Evolutionary conservation across 2,329 filamentous ascomycete genomes (phyloP), one percentile per base, ranked within the genome.

Genomic region (Pyrenophora teres): DNA sequence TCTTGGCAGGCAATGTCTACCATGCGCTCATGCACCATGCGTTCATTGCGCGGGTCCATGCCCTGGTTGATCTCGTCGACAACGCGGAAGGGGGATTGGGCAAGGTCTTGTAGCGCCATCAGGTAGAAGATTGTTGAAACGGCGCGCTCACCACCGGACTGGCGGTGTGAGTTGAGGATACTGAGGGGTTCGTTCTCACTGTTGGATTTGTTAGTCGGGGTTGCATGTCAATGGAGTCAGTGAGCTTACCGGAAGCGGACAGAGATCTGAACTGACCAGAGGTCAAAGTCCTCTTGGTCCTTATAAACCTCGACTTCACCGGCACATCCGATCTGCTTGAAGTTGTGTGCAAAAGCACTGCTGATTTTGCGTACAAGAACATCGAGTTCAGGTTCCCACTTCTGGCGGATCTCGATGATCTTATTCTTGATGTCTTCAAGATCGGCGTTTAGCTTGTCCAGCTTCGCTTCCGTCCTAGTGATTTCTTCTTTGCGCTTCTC

Each of bases 41-140:
- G 89, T 76, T 99, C 94, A 75, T 99, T 99, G 66, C 94, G 87
- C 37, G 93, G 94, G 73, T 99, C 94, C 94, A 99, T 99, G 61
- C 94, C 94, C 77, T 99, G 94, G 71, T 99, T 99, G 81, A 99
- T 99, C 78, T 99, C 94, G 75, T 99, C 94, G 52, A 99, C 94
- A 42, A 99, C 93, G 45, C 94, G 91, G 83, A 99, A 99, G 1
- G 94, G 94, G 3, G 92, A 92, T 66, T 92, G 89, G 13, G 94
- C 93, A 66, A 99, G 87, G 42, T 90, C 90, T 74, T 99, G 94
- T 21, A 99, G 83, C 4, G 94, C 91, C 92, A 99, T 97, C 50
- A 99, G 90, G 77, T 95, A 99, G 81, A 97, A 99, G 69, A 97
- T 96, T 12, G 94, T 99, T 18, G 91, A 96, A 18, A 99, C 93